phyloP scores from a whole-genome alignment of 176 grass and related monocot species.

The Musa beccarii region DNA sequence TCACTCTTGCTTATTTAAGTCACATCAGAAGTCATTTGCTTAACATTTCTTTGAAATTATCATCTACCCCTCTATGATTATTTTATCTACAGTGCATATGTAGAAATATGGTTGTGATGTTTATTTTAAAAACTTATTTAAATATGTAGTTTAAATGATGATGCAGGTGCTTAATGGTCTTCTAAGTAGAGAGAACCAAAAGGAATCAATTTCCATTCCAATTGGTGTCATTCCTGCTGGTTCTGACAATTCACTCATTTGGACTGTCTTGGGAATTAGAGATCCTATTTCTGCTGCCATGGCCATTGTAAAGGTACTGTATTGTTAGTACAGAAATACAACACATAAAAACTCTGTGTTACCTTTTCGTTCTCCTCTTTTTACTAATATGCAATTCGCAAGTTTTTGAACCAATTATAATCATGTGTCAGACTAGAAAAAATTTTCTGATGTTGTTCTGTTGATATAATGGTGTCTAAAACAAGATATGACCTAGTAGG shows the following conservation, averaged over 20 bases:
- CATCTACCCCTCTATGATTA: not conserved
- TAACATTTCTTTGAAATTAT: not conserved
- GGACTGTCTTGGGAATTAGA: conserved; percentile 90
- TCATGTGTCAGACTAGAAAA: too few relatives aligned
- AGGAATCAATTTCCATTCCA: conserved; percentile 85
- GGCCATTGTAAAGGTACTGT: conserved; percentile 76
- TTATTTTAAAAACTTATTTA: too few relatives aligned
- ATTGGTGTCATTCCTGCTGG: conserved; percentile 98
- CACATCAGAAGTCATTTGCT: not conserved
- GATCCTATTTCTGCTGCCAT: conserved; percentile 95
- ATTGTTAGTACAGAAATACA: not conserved
- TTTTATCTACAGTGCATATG: not conserved
- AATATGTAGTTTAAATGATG: conserved; percentile 10
- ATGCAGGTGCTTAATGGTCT: conserved; percentile 89
- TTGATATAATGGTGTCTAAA: too few relatives aligned
- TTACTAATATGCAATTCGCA: too few relatives aligned
- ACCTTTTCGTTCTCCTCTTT: not conserved
- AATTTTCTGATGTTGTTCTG: too few relatives aligned
- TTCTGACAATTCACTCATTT: conserved; percentile 97
- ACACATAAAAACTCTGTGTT: not conserved
- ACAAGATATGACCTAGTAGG: too few relatives aligned
- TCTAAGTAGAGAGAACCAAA: conserved; percentile 74
- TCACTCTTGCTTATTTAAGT: not conserved
- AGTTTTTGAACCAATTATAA: too few relatives aligned
- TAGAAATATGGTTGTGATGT: not conserved